These are phyloP conservation scores for Trichoderma erinaceum DNA, from an alignment of 495 filamentous ascomycete genomes.

Conservation along the genomic window DNA sequence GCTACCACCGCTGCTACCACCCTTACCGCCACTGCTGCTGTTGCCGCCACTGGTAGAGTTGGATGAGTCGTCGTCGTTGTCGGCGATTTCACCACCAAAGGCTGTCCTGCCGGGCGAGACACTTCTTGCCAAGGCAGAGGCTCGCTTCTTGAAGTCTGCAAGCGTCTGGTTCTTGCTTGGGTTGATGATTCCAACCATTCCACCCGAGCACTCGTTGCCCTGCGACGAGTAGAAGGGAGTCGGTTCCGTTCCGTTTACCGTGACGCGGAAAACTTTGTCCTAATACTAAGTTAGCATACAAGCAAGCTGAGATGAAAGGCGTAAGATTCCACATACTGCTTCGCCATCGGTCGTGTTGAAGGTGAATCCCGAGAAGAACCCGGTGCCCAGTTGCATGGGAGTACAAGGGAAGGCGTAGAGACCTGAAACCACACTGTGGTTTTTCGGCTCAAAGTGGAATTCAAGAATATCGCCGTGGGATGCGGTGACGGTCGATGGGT, in stretches of 20 bases:
- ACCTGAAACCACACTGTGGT: conserved; percentile 47
- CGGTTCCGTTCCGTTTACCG: conserved; percentile 46
- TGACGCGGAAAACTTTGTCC: conserved; percentile 41
- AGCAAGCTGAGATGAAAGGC: background rate
- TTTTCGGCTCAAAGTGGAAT: conserved; percentile 45
- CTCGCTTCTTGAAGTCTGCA: conserved; percentile 20
- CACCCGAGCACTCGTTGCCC: conserved; percentile 29
- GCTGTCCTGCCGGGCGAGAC: background rate
- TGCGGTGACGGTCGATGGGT: conserved; percentile 32
- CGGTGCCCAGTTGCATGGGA: conserved; percentile 26
- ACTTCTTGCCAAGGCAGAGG: background rate
- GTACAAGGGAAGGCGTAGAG: conserved; percentile 42
- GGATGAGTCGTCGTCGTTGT: conserved; percentile 4
- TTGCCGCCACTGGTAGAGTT: background rate
- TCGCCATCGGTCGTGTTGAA: conserved; percentile 25
- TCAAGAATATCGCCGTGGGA: conserved; percentile 43
- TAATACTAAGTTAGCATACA: conserved; percentile 12
- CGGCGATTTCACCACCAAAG: conserved; percentile 14
- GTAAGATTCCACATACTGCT: conserved; percentile 19
- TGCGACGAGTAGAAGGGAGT: conserved; percentile 51
- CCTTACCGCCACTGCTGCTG: background rate
- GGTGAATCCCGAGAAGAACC: conserved; percentile 43
- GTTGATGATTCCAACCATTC: conserved; percentile 36
- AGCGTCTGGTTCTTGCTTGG: conserved; percentile 19
- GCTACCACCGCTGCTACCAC: background rate